Base-by-base conservation (phyloP, 345 rosid genomes). In the Citrus reticulata region DNA sequence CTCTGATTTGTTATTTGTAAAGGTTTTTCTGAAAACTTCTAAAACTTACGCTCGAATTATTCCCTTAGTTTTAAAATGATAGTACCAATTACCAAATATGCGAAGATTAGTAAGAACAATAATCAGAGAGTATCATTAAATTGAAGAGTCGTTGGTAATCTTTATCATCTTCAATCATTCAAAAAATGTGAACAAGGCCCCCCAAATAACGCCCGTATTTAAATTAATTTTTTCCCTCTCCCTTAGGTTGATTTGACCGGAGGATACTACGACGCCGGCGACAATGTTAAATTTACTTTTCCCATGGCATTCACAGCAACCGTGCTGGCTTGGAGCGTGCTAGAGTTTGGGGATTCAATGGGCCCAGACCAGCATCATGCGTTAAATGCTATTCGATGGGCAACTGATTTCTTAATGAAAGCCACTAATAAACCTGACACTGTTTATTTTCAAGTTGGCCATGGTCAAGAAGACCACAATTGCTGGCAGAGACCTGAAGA, bases 401-500 rank as follows among this genome's bases (percentile, higher is more conserved):
- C 85, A 35, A 89, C 91, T 34, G 97, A 93, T 72, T 95, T 87
- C 85, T 88, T 95, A 35, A 84, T 95, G 59, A 90, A 91, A 83
- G 92, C 95, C 35, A 93, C 97, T 19, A 88, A 92, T 62, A 70
- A 76, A 60, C 95, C 92, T 11, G 86, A 85, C 29, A 17, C 79
- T 9, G 85, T 92, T 22, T 87, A 79, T 20, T 92, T 83, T 35
- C 91, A 86, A 69, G 90, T 91, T 7, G 95, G 20, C 90, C 93
- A 85, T 34, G 63, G 68, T 69, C 51, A 46, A 46, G 51, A 2
- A 46, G 95, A 92, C 49, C 95, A 92, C 85, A 74, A 82, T 73
- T 93, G 97, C 83, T 93, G 98, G 97, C 92, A 92, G 78, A 91
- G 99, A 80, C 98, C 99, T 14, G 98, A 95, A 85, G 99, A 95